phyloP scores from a whole-genome alignment of 2,329 filamentous ascomycete species.

The Zarea fungicola region DNA sequence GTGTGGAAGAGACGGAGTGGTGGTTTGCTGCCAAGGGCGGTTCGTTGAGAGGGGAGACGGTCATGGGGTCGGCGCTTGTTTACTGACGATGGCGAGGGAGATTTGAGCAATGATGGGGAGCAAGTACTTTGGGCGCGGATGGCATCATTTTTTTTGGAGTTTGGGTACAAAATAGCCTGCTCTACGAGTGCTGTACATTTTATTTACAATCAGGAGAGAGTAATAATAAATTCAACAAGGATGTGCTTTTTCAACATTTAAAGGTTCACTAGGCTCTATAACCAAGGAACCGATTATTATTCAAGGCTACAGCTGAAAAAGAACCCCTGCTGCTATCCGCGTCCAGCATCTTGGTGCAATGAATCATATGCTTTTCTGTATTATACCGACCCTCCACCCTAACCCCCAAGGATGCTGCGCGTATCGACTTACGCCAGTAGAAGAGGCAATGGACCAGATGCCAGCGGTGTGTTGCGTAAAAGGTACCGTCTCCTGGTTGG shows the following conservation, averaged over 20 bases:
- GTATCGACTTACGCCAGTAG: not conserved
- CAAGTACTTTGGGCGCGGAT: too few species aligned
- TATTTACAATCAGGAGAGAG: too few species aligned
- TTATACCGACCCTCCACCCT: not conserved
- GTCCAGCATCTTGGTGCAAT: not conserved
- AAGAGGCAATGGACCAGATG: conserved; percentile 2
- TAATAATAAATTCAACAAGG: too few species aligned
- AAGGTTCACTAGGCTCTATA: too few species aligned
- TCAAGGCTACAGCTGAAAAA: not conserved
- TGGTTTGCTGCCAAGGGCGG: conserved; percentile 13
- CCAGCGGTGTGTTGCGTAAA: not conserved
- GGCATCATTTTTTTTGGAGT: too few species aligned
- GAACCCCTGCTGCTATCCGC: not conserved
- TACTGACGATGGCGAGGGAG: not conserved
- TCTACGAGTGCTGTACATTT: too few species aligned
- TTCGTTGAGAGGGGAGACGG: not conserved
- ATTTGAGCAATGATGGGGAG: too few species aligned
- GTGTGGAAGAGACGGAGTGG: conserved; percentile 11
- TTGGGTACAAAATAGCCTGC: too few species aligned
- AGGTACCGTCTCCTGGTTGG: not conserved
- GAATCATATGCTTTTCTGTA: not conserved
- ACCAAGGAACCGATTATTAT: not conserved
- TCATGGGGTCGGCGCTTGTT: not conserved
- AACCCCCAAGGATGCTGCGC: not conserved
- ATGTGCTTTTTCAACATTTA: too few species aligned